These are phyloP conservation scores for Zasmidium cellare DNA, from an alignment of 2,329 filamentous ascomycete species.

Conservation along the genomic window DNA sequence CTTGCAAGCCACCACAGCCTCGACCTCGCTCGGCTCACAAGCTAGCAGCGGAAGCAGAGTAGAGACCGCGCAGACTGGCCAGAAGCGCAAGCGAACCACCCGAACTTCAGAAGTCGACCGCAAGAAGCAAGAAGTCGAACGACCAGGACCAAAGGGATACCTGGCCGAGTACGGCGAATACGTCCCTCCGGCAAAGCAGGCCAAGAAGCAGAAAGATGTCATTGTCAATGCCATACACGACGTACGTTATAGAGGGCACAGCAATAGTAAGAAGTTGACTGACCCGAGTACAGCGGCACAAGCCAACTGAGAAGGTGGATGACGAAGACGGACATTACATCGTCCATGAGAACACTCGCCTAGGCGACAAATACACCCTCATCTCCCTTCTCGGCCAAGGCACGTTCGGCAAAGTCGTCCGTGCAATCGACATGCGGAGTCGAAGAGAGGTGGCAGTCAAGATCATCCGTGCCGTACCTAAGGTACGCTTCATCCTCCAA, in stretches of 20 bases:
- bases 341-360: constrained; percentile 78
- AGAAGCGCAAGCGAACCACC: constrained; percentile 88
- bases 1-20: constrained; percentile 73
- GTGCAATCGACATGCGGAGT: constrained; percentile 77
- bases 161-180: constrained; percentile 60
- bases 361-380: constrained; percentile 90
- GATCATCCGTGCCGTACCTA: constrained; percentile 96
- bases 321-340: constrained; percentile 98
- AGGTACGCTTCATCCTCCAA: constrained; percentile 41
- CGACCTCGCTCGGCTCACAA: constrained; percentile 75
- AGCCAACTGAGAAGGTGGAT: constrained; percentile 69
- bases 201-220: constrained; percentile 76
- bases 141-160: constrained; percentile 31
- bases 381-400: constrained; percentile 89
- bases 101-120: constrained; percentile 29
- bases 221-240: constrained; percentile 60
- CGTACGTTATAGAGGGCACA: constrained; percentile 45
- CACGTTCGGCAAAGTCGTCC: constrained; percentile 97
- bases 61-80: constrained; percentile 65
- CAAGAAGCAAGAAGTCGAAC: constrained; percentile 33
- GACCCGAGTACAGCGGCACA: constrained; percentile 26
- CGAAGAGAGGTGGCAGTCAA: constrained; percentile 90
- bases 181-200: constrained; percentile 80
- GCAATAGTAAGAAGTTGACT: background rate
- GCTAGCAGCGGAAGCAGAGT: constrained; percentile 60